Conservation (phyloP, 2,329 filamentous ascomycete species). For the Hypomyces rosellus region DNA sequence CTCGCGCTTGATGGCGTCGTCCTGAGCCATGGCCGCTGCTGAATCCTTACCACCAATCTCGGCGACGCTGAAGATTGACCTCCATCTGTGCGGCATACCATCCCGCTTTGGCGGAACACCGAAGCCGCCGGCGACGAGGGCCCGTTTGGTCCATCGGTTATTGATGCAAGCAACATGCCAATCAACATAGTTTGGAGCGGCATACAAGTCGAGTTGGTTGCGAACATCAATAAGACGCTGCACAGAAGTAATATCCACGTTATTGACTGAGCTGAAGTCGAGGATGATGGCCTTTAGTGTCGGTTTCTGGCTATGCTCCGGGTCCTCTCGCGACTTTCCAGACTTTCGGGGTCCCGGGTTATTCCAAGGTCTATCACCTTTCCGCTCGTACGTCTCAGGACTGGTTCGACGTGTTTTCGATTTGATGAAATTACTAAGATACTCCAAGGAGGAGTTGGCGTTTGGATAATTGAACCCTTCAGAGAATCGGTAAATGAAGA, state of each 20-base stretch:
- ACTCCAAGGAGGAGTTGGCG: constrained; percentile 79
- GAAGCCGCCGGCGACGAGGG: constrained; percentile 80
- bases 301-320: constrained; percentile 43
- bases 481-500: constrained; percentile 93
- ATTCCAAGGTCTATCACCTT: constrained; percentile 88
- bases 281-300: constrained; percentile 84
- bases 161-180: constrained; percentile 96
- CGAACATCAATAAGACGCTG: constrained; percentile 91
- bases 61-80: constrained; percentile 90
- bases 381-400: constrained; percentile 54
- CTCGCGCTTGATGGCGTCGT: constrained; percentile 47
- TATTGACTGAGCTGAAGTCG: constrained; percentile 90
- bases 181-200: constrained; percentile 73
- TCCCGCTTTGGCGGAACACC: constrained; percentile 61
- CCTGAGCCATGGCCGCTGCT: constrained; percentile 63
- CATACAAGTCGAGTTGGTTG: constrained; percentile 85
- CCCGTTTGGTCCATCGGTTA: constrained; percentile 87
- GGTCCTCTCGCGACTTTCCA: constrained; percentile 35
- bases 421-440: constrained; percentile 64
- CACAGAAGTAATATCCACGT: constrained; percentile 86
- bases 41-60: constrained; percentile 70
- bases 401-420: constrained; percentile 70
- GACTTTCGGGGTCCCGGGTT: constrained; percentile 63
- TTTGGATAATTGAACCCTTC: constrained; percentile 98
- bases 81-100: constrained; percentile 64